These are phyloP conservation scores for Nephelium lappaceum DNA, from an alignment of 345 rosid species.

Conservation along the genomic window DNA sequence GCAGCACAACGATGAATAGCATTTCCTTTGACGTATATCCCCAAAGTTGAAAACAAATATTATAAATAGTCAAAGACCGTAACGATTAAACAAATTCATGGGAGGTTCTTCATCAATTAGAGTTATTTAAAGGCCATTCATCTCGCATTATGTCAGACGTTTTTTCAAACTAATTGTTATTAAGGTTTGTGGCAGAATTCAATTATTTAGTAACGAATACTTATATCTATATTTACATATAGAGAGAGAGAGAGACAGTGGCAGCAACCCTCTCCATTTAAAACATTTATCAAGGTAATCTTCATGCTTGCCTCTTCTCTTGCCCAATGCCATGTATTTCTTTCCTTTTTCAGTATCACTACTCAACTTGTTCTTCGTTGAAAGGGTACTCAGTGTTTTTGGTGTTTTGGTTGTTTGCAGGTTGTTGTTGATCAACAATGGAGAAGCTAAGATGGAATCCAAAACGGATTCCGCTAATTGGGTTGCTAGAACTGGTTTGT, in stretches of 20 bases:
- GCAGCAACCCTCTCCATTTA: not conserved
- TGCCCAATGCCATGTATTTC: not conserved
- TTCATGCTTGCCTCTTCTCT: not conserved
- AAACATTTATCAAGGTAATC: not conserved
- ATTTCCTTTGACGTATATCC: not conserved
- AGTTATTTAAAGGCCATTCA: conserved; percentile 16
- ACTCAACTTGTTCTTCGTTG: not conserved
- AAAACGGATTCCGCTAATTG: not conserved
- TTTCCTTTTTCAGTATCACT: not conserved
- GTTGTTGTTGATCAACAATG: conserved; percentile 13
- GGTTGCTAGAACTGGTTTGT: not conserved
- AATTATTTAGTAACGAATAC: not conserved
- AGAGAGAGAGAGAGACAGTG: too few relatives aligned
- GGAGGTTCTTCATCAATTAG: not conserved
- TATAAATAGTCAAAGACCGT: conserved; percentile 4
- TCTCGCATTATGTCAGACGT: conserved; percentile 2
- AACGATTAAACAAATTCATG: not conserved
- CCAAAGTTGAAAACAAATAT: not conserved
- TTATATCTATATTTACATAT: not conserved
- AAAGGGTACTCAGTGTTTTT: not conserved
- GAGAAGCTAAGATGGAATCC: conserved; percentile 13
- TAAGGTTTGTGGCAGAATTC: not conserved
- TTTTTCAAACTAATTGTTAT: not conserved
- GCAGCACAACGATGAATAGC: not conserved
- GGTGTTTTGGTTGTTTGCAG: conserved; percentile 7